Conservation (phyloP, 2,329 filamentous ascomycete species). For the Magnaporthales sp. region DNA sequence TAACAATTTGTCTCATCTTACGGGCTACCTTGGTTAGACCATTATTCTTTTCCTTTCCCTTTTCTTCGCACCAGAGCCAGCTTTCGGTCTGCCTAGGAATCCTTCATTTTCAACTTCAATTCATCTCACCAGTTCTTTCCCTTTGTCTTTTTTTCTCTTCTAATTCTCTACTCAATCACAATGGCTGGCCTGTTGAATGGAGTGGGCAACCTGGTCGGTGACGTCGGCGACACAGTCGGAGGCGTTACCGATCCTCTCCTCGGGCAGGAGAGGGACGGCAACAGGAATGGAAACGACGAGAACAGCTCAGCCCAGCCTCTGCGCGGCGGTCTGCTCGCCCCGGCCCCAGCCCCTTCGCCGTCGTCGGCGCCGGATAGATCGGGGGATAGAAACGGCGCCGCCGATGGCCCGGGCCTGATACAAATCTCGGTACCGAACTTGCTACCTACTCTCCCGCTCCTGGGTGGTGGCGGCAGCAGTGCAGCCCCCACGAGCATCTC, state of each 20-base stretch:
- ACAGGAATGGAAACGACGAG: neutral
- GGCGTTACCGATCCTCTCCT: neutral
- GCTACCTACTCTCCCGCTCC: neutral
- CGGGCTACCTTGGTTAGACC: neutral
- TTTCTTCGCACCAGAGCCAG: neutral
- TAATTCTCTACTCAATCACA: neutral
- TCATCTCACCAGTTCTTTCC: neutral
- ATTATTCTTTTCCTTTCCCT: neutral
- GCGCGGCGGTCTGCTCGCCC: neutral
- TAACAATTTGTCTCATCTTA: neutral
- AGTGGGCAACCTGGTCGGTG: neutral
- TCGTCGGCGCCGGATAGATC: neutral
- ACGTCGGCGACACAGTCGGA: neutral
- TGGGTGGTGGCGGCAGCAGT: neutral
- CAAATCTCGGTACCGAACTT: neutral
- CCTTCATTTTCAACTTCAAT: neutral
- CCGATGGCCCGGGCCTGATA: neutral
- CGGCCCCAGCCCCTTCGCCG: neutral
- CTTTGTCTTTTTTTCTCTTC: neutral
- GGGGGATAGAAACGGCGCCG: neutral
- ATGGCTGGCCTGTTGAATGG: constrained; percentile 5
- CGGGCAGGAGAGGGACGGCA: neutral
- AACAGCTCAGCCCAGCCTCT: neutral
- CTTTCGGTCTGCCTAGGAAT: neutral
- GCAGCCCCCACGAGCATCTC: neutral